Conservation (phyloP, 352 stramenopile species). For the Stramenopiles sp. region DNA sequence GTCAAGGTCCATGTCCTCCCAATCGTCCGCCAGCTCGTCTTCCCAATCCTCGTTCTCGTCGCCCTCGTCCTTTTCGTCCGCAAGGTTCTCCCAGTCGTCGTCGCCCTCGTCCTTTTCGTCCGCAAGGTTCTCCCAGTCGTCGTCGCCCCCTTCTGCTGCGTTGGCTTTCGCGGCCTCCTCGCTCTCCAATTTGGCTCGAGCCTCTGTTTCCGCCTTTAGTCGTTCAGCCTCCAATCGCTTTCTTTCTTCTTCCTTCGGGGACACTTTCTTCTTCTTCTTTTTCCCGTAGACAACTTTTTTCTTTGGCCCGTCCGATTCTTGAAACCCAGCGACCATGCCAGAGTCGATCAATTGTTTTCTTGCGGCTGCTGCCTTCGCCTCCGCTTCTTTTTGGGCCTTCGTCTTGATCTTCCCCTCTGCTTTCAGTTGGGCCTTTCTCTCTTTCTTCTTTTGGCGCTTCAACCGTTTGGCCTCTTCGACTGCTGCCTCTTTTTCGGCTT, state of each 20-base stretch:
- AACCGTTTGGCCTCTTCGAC: slow-evolving; percentile 17
- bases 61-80: slow-evolving; percentile 42
- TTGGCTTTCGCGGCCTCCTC: not conserved
- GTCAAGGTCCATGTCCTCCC: slow-evolving; percentile 24
- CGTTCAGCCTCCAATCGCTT: too few relatives aligned
- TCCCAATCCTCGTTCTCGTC: slow-evolving; percentile 29
- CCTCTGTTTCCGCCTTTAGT: not conserved
- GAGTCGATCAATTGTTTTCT: slow-evolving; percentile 72
- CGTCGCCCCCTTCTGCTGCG: slow-evolving; percentile 14
- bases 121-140: slow-evolving; percentile 25
- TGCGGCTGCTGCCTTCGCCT: slow-evolving; percentile 51
- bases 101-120: slow-evolving; percentile 25
- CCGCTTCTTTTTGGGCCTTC: slow-evolving; percentile 90
- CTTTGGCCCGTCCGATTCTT: slow-evolving; percentile 42
- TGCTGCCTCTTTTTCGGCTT: slow-evolving; percentile 33
- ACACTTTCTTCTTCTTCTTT: slow-evolving; percentile 53
- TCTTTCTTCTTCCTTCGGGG: slow-evolving; percentile 21
- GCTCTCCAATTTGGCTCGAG: slow-evolving; percentile 5
- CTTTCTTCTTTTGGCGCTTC: slow-evolving; percentile 14
- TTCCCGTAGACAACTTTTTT: slow-evolving; percentile 70
- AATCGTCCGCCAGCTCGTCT: slow-evolving; percentile 28
- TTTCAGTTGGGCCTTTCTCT: slow-evolving; percentile 77
- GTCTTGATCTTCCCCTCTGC: slow-evolving; percentile 94
- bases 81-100: slow-evolving; percentile 35
- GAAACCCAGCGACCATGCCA: slow-evolving; percentile 46